Evolutionary conservation across 208 protist species (phyloP), one percentile per base, ranked within the genome.

Genomic region (Naegleria lovaniensis): DNA sequence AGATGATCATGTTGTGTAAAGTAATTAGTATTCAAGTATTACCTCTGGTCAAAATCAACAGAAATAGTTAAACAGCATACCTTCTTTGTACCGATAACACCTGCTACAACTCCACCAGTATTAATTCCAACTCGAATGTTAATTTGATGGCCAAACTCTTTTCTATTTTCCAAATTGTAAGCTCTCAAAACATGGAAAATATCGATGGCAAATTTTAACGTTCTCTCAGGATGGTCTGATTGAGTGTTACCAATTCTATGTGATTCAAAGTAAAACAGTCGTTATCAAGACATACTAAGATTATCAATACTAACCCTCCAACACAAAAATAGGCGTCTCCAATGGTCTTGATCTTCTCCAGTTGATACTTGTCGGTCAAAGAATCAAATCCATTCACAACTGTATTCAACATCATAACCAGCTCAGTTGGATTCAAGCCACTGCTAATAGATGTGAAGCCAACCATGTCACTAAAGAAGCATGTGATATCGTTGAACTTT

Each of bases 291-390:
- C n/a, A n/a, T n/a, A n/a, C n/a, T n/a, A n/a, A 15, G 92, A 90
- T n/a, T n/a, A n/a, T n/a, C n/a, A n/a, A n/a, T 41, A 93, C 92
- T 22, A 92, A 67, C 39, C 92, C 91, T 38, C 92, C 92, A 22
- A 92, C 93, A 88, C 92, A 92, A 52, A 94, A 92, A 52, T 94
- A 94, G 22, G 93, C 93, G 75, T 94, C 93, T 59, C 93, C 93
- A 90, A 94, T 94, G 15, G 93, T 94, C 89, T 94, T 94, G 84
- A 94, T 94, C 91, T 94, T 94, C 51, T 94, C 93, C 4, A 94
- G 59, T 29, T 84, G 79, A n/a, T 93, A 91, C 51, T 90, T 75
- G 90, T 94, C 93, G 25, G 92, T 92, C 25, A 93, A 38, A 51
- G 91, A 91, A 90, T 94, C 93, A 88, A 94, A 94, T 79, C 92